phyloP scores from a whole-genome alignment of 192 early-diverging fungal genomes.

The Coemansia sp. region DNA sequence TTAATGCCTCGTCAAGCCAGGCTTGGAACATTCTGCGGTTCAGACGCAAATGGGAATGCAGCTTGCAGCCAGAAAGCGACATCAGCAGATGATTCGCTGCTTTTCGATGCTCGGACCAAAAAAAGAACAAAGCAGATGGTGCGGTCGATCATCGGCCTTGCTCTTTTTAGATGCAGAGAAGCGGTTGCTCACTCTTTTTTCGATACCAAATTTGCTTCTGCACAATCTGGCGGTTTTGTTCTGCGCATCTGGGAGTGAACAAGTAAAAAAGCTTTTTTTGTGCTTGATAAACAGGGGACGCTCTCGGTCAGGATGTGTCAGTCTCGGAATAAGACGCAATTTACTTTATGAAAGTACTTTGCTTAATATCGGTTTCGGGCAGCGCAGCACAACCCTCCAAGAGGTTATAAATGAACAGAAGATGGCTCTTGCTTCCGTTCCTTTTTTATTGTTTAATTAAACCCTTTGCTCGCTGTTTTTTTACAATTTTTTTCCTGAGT shows the following conservation, averaged over 20 bases:
- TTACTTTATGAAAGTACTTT: not conserved
- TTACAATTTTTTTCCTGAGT: not conserved
- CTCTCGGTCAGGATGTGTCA: not conserved
- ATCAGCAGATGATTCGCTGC: not conserved
- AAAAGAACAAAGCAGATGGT: not conserved
- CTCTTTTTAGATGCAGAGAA: not conserved
- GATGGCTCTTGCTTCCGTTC: not conserved
- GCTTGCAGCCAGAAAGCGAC: not conserved
- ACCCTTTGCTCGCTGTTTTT: not conserved
- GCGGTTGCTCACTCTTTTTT: not conserved
- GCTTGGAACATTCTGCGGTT: not conserved
- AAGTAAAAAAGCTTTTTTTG: not conserved
- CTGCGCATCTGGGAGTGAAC: not conserved
- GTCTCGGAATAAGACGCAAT: not conserved
- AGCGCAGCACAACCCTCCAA: not conserved
- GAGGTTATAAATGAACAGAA: not conserved
- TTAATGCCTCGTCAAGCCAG: not conserved
- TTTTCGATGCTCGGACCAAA: not conserved
- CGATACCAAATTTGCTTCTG: not conserved
- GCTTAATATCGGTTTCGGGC: not conserved
- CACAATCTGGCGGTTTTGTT: not conserved
- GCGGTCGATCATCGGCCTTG: not conserved
- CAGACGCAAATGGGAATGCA: not conserved
- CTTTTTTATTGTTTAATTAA: not conserved
- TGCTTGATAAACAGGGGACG: not conserved